A percentile compares a stretch with the other conserved stretches of the same genome.
Evolutionary conservation across 1,139 yeast species (phyloP).

Genomic region (Saccharomyces hybrid): DNA sequence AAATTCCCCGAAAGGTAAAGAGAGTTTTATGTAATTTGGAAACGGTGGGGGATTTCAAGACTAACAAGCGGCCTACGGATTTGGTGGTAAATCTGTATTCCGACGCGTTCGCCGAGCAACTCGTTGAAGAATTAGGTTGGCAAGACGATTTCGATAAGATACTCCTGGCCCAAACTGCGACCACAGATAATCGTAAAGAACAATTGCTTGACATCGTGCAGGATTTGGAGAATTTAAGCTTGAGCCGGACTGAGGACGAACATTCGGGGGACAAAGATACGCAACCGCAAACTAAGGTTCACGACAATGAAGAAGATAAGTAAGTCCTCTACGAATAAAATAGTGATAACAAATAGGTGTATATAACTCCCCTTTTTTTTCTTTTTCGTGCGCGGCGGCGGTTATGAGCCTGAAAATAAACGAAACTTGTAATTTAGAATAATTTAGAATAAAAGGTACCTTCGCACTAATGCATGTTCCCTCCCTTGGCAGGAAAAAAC

Average conservation of each 20-base stretch:
- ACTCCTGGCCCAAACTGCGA: constrained; percentile 17
- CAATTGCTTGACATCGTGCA: constrained; percentile 15
- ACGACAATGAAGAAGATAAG: background rate
- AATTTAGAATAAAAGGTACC: too few relatives aligned
- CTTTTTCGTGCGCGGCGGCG: too few relatives aligned
- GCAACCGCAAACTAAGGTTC: background rate
- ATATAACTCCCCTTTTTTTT: too few relatives aligned
- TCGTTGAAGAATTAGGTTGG: constrained; percentile 63
- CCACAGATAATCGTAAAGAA: constrained; percentile 14
- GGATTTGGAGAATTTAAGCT: constrained; percentile 11
- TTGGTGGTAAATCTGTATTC: constrained; percentile 53
- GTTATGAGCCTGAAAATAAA: too few relatives aligned
- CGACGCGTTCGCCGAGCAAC: constrained; percentile 49
- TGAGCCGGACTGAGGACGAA: background rate
- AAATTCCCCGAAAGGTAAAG: constrained; percentile 41
- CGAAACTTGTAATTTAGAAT: too few relatives aligned
- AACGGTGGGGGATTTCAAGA: constrained; percentile 61
- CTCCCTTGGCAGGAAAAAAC: too few relatives aligned
- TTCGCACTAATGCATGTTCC: too few relatives aligned
- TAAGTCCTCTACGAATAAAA: too few relatives aligned
- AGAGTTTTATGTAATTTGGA: constrained; percentile 71
- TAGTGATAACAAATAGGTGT: too few relatives aligned
- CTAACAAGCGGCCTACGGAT: constrained; percentile 49
- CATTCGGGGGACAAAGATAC: background rate
- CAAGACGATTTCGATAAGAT: constrained; percentile 40